Base-by-base conservation (phyloP, 2,329 filamentous ascomycete genomes). In the Harringtonia lauricola region DNA sequence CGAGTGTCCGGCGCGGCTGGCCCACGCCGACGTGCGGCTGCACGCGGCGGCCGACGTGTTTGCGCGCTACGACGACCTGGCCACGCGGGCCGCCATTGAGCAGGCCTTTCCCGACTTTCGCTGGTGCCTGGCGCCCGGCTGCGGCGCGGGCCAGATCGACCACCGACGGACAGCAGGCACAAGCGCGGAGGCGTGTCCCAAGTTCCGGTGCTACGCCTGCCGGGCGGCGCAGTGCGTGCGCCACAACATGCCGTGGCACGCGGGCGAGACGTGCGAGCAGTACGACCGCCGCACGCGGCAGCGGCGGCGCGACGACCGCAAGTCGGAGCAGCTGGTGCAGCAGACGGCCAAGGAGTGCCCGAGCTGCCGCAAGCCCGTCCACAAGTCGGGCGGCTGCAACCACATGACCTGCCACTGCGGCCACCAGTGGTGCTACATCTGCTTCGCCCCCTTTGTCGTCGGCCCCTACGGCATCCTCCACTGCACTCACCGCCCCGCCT, bases 361-460 rank as follows among this genome's bases (percentile, higher is more conserved):
- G 0, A 47, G 50, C 17, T 66, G 64, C 47, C 54, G 58, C 15
- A 58, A 52, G 45, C 54, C 53, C 31, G 55, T 65, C 1, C 45
- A 61, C 43, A 65, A 66, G 41, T 60, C 50, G 15, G 48, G 44
- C 0, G 64, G 64, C 6, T 67, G 64, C 43, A 63, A 65, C 44
- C 64, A 66, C 45, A 61, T 67, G 4, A 66, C 61, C 1, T 66
- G 64, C 36, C 38, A 57, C 7, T 67, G 64, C 39, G 57, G 60
- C 8, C 59, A 64, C 29, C 57, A 66, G 39, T 66, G 61, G 62
- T 65, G 63, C 48, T 66, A 64, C 49, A 17, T 61, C 10, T 67
- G 64, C 47, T 52, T 54, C 9, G 57, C 50, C 1, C 41, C 52
- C 4, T 65, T 57, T 43, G 51, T 54, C 24, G 48, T 45, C 30